These are phyloP conservation scores for Spathaspora girioi DNA, from an alignment of 805 yeast species.

Conservation along the genomic window DNA sequence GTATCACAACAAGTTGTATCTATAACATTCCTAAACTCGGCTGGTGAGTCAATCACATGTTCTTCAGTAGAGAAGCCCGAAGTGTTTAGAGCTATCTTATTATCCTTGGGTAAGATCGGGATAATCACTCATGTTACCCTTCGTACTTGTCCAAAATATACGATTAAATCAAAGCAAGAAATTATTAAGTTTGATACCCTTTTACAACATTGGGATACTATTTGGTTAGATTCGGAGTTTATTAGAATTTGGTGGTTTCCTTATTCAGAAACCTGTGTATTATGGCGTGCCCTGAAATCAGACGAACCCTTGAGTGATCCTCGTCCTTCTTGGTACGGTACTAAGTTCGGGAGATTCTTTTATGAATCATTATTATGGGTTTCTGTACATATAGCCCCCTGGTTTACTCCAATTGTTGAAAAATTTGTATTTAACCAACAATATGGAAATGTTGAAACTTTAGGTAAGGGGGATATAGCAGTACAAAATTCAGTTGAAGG, in stretches of 20 bases:
- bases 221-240: constrained; percentile 90
- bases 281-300: constrained; percentile 88
- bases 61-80: constrained; percentile 61
- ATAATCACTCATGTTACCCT: constrained; percentile 81
- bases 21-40: constrained; percentile 68
- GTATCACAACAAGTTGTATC: constrained; percentile 85
- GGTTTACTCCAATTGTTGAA: constrained; percentile 81
- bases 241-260: constrained; percentile 98
- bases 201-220: constrained; percentile 64
- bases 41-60: constrained; percentile 68
- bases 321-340: constrained; percentile 81
- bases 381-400: constrained; percentile 68
- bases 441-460: constrained; percentile 71
- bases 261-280: constrained; percentile 75
- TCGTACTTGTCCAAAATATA: constrained; percentile 80
- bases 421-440: constrained; percentile 80
- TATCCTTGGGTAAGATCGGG: constrained; percentile 90
- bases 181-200: constrained; percentile 75
- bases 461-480: constrained; percentile 57
- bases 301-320: constrained; percentile 60
- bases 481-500: constrained; percentile 83
- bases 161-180: constrained; percentile 76
- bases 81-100: constrained; percentile 74
- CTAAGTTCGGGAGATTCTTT: constrained; percentile 69
- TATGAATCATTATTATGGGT: constrained; percentile 79